Conservation (phyloP, 2,329 filamentous ascomycete species). For the Colletotrichum gloeosporioides region DNA sequence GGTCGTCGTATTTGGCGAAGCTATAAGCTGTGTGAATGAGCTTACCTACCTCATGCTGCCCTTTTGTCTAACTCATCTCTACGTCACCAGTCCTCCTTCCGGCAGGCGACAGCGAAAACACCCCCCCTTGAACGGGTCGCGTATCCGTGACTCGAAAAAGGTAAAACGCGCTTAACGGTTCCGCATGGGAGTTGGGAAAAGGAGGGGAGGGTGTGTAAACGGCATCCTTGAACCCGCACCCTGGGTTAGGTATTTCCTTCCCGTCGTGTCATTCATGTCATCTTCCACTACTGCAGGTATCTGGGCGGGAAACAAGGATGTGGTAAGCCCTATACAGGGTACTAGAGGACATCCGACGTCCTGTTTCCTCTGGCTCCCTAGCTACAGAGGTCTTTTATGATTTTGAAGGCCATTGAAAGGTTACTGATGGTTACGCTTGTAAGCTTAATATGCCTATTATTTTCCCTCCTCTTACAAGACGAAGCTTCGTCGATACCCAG, state of each 20-base stretch:
- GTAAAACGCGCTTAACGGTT: not conserved
- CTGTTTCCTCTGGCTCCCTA: not conserved
- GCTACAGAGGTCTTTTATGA: not conserved
- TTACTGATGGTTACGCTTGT: not conserved
- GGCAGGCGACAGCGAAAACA: not conserved
- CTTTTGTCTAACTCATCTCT: not conserved
- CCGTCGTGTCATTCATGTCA: not conserved
- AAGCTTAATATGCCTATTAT: not conserved
- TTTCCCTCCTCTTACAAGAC: not conserved
- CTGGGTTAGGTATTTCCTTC: not conserved
- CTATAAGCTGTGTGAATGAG: not conserved
- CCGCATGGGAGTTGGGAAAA: not conserved
- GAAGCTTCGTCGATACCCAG: not conserved
- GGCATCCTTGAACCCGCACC: not conserved
- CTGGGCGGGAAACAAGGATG: not conserved
- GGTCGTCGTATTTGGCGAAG: not conserved
- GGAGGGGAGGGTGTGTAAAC: not conserved
- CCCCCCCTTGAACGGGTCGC: not conserved
- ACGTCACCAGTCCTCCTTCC: not conserved
- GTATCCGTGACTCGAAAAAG: not conserved
- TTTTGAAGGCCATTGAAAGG: not conserved
- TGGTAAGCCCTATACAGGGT: not conserved
- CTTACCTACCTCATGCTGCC: not conserved
- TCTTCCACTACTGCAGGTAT: not conserved
- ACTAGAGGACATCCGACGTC: not conserved